Conservation (phyloP, 2,329 filamentous ascomycete species). For the Trichoderma hamatum region DNA sequence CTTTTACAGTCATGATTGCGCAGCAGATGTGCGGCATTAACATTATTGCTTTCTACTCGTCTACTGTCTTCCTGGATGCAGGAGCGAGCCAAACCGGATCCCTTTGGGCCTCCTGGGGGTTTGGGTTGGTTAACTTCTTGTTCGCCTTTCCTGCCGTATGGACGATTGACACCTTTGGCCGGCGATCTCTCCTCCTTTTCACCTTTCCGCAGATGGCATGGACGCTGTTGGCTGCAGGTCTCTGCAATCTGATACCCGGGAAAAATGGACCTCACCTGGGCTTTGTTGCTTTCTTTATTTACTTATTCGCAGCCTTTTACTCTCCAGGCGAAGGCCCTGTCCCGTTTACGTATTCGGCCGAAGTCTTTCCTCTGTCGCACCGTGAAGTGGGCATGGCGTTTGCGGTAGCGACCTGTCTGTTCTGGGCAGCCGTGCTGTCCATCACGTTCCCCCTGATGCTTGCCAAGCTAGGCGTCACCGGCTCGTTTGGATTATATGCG, state of each 20-base stretch:
- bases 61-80: conserved; percentile 62
- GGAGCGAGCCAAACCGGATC: conserved; percentile 60
- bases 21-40: conserved; percentile 74
- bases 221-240: conserved; percentile 45
- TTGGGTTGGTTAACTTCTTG: conserved; percentile 61
- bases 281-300: conserved; percentile 61
- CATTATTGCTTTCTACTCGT: conserved; percentile 76
- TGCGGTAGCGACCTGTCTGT: conserved; percentile 67
- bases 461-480: conserved; percentile 46
- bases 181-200: conserved; percentile 52
- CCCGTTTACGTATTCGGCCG: conserved; percentile 69
- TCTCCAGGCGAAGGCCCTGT: conserved; percentile 65
- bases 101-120: conserved; percentile 61
- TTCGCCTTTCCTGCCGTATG: conserved; percentile 62
- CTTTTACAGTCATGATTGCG: conserved; percentile 78
- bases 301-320: conserved; percentile 57
- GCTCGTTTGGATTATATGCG: conserved; percentile 59
- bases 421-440: conserved; percentile 62
- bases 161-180: conserved; percentile 62
- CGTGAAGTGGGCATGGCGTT: conserved; percentile 73
- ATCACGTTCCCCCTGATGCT: conserved; percentile 66
- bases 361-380: conserved; percentile 71
- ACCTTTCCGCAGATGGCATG: conserved; percentile 50
- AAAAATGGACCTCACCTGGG: conserved; percentile 39
- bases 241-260: conserved; percentile 56